Percentiles rank a stretch among this genome's conserved stretches.
These are phyloP conservation scores for Ogataea angusta DNA, from an alignment of 805 yeast species.

Conservation along the genomic window DNA sequence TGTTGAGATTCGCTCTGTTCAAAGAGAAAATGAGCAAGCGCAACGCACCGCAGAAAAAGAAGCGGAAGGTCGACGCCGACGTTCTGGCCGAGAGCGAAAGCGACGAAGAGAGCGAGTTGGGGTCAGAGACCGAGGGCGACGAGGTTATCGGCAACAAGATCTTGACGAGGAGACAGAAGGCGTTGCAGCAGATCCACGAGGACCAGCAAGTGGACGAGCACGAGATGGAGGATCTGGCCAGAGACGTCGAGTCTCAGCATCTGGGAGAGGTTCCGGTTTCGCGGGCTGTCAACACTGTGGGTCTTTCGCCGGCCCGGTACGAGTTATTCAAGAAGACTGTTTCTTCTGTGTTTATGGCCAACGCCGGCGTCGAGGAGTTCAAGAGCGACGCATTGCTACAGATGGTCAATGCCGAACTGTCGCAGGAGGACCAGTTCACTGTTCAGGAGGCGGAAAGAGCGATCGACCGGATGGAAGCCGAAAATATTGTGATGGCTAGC, in stretches of 20 bases:
- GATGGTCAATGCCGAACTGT: conserved; percentile 27
- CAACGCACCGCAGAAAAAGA: conserved; percentile 35
- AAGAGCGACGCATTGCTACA: conserved; percentile 24
- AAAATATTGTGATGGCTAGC: conserved; percentile 46
- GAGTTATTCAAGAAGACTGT: conserved; percentile 44
- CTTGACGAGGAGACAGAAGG: conserved; percentile 21
- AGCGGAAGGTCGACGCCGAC: conserved; percentile 26
- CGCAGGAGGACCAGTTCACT: conserved; percentile 46
- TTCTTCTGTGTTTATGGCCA: conserved; percentile 40
- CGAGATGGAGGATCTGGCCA: conserved; percentile 15
- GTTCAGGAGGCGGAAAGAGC: conserved; percentile 44
- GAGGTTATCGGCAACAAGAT: conserved; percentile 17
- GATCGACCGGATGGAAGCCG: conserved; percentile 38
- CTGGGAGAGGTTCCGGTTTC: conserved; percentile 6
- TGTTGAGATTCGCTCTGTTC: conserved; percentile 82
- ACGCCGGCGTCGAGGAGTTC: conserved; percentile 39
- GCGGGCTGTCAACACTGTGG: conserved; percentile 7
- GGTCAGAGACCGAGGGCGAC: conserved; percentile 12
- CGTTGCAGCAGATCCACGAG: conserved; percentile 25
- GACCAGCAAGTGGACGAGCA: conserved; percentile 24
- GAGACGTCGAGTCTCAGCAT: conserved; percentile 24
- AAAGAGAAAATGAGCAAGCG: conserved; percentile 50
- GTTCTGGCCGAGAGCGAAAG: conserved; percentile 17
- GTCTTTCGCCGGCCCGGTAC: conserved; percentile 49
- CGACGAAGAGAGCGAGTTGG: conserved; percentile 21